Conservation (phyloP, 208 protist genomes). For the Leishmania guyanensis region DNA sequence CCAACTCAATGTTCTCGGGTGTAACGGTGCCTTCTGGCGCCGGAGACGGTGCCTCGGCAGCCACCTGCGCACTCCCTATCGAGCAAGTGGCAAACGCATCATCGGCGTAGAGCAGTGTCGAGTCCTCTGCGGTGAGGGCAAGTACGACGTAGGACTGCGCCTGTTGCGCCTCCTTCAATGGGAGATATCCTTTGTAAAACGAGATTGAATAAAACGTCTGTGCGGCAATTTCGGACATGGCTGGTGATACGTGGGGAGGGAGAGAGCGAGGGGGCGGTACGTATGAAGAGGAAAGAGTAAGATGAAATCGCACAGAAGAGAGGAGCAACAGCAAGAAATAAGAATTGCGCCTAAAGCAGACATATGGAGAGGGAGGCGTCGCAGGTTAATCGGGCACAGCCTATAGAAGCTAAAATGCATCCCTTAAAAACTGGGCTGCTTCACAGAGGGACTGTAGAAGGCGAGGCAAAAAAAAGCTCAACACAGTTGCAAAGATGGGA, state of each 20-base stretch:
- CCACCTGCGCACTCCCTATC: background rate
- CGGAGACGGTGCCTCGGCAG: background rate
- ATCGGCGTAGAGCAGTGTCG: constrained; percentile 16
- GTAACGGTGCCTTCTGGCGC: constrained; percentile 3
- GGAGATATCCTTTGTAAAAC: constrained; percentile 85
- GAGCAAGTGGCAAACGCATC: constrained; percentile 10
- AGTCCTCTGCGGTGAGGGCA: constrained; percentile 24
- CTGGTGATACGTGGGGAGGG: background rate
- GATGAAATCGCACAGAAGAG: background rate
- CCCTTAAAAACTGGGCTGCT: no score
- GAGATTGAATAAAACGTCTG: constrained; percentile 47
- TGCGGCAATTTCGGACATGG: constrained; percentile 43
- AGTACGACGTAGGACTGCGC: constrained; percentile 63
- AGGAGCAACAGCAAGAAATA: background rate
- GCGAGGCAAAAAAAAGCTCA: background rate
- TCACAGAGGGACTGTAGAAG: no score
- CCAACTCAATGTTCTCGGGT: background rate
- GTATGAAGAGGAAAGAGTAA: background rate
- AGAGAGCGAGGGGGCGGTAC: background rate
- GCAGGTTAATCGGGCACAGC: no score
- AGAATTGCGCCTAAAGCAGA: background rate
- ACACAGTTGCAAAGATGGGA: background rate
- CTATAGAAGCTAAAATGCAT: no score
- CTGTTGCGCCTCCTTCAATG: constrained; percentile 42
- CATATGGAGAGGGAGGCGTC: background rate